Evolutionary conservation across 176 grass and related monocot genomes (phyloP).

Genomic region (Lolium rigidum): DNA sequence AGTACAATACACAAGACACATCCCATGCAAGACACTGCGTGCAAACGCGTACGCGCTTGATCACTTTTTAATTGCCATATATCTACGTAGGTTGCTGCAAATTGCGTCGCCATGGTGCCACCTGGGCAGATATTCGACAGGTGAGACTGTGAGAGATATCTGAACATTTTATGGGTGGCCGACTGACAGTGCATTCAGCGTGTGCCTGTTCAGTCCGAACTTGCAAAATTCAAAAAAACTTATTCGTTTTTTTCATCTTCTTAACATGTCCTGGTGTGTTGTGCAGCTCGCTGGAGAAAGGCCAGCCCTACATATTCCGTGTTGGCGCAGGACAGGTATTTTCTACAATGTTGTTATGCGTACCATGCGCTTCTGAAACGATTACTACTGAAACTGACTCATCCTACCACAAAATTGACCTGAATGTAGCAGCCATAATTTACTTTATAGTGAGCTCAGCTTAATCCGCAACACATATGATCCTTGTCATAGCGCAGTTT

Average conservation of each 20-base stretch:
- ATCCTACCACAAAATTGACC: background rate
- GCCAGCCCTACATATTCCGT: constrained; percentile 89
- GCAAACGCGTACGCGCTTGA: background rate
- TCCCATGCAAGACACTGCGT: background rate
- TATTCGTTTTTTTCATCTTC: background rate
- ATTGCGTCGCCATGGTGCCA: constrained; percentile 91
- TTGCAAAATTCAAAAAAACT: background rate
- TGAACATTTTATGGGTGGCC: background rate
- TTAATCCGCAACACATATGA: background rate
- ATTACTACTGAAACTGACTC: background rate
- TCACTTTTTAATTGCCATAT: constrained; percentile 22
- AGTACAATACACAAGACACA: background rate
- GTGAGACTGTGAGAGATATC: constrained; percentile 32
- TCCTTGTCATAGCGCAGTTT: background rate
- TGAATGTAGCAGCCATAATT: background rate
- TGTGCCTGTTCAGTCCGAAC: background rate
- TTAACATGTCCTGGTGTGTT: background rate
- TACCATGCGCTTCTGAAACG: background rate
- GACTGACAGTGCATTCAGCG: background rate
- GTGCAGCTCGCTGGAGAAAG: constrained; percentile 86
- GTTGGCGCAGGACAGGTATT: constrained; percentile 85
- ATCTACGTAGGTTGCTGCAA: constrained; percentile 83
- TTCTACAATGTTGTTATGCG: background rate
- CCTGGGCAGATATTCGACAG: constrained; percentile 94
- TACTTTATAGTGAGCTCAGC: background rate